These are phyloP conservation scores for Fusarium verrucosum DNA, from an alignment of 2,329 filamentous ascomycete species.

Conservation along the genomic window DNA sequence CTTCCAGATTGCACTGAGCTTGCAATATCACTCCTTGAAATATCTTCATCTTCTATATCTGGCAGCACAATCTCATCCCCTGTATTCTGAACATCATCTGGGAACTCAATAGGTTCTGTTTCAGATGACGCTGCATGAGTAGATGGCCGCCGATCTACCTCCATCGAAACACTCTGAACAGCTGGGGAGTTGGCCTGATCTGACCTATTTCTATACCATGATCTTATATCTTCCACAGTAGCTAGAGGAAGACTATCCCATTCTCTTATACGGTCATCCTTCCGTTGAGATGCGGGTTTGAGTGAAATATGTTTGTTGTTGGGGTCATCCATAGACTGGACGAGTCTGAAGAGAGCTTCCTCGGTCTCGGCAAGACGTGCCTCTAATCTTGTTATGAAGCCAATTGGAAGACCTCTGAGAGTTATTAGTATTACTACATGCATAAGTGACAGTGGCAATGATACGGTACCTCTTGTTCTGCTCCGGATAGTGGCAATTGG, in stretches of 20 bases:
- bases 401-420: slow-evolving; percentile 49
- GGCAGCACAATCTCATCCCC: neutral
- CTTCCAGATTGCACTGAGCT: neutral
- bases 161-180: neutral
- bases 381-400: slow-evolving; percentile 53
- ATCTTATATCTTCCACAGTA: slow-evolving; percentile 23
- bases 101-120: neutral
- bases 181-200: neutral
- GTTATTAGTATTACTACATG: neutral
- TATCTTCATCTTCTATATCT: neutral
- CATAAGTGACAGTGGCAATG: neutral
- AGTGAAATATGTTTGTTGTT: neutral
- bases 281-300: slow-evolving; percentile 31
- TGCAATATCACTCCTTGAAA: neutral
- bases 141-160: neutral
- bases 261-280: slow-evolving; percentile 43
- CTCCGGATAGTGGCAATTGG: slow-evolving; percentile 48
- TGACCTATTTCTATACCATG: slow-evolving; percentile 35
- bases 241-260: slow-evolving; percentile 43
- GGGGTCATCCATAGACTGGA: slow-evolving; percentile 23
- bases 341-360: slow-evolving; percentile 41
- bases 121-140: too few relatives aligned
- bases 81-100: neutral
- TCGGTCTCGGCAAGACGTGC: slow-evolving; percentile 49
- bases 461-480: slow-evolving; percentile 48